Conservation (phyloP, 2,329 filamentous ascomycete genomes). For the Pyrenophora tritici-repentis region DNA sequence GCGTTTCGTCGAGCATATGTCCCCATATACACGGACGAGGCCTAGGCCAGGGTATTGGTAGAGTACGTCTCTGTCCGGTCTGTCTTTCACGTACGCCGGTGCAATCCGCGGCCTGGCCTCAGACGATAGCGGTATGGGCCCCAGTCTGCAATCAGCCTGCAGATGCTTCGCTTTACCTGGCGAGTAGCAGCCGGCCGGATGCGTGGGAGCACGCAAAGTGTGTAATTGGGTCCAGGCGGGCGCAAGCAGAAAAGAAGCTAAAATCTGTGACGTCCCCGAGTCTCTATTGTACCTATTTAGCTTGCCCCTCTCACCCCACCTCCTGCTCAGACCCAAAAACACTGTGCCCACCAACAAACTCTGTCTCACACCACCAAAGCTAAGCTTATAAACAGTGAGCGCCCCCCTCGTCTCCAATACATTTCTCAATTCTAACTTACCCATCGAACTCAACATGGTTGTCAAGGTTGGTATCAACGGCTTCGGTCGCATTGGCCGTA, state of each 20-base stretch:
- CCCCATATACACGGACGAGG: constrained; percentile 4
- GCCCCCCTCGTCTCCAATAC: constrained; percentile 2
- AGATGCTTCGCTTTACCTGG: constrained; percentile 18
- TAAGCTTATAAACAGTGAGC: constrained; percentile 29
- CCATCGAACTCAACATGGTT: constrained; percentile 48
- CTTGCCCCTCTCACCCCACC: constrained; percentile 39
- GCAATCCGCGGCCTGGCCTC: constrained; percentile 31
- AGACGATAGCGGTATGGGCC: constrained; percentile 26
- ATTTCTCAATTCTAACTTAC: constrained; percentile 13
- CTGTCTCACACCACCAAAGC: constrained; percentile 25
- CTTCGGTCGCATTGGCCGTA: constrained; percentile 99
- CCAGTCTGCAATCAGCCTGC: constrained; percentile 24
- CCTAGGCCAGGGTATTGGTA: constrained; percentile 19
- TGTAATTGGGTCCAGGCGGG: constrained; percentile 38
- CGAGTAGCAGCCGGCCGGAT: constrained; percentile 39
- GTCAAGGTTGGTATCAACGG: constrained; percentile 92
- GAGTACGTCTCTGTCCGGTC: constrained; percentile 15
- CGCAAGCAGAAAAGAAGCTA: constrained; percentile 36
- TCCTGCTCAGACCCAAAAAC: constrained; percentile 34
- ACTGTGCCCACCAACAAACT: constrained; percentile 28
- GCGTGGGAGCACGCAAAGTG: constrained; percentile 32
- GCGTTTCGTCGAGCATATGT: constrained; percentile 5
- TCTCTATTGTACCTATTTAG: constrained; percentile 19
- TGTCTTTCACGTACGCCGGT: constrained; percentile 21
- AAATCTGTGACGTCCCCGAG: constrained; percentile 35